These are phyloP conservation scores for Lathyrus sativus DNA, from an alignment of 306 rosid genomes.

Conservation along the genomic window DNA sequence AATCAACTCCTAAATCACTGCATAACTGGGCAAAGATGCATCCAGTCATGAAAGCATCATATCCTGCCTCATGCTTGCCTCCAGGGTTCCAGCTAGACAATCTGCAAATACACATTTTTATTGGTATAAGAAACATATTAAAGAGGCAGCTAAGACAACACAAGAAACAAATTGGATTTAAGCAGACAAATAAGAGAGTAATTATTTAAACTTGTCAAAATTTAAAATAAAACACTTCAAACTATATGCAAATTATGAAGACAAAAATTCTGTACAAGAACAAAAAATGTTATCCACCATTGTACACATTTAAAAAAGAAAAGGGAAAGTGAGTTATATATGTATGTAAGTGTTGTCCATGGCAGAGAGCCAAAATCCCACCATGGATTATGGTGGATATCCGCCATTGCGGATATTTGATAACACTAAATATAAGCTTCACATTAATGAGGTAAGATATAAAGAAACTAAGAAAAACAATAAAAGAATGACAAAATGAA, in stretches of 20 bases:
- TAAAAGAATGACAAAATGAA: not conserved
- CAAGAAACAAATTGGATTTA: not conserved
- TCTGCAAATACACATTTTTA: slow-evolving; percentile 54
- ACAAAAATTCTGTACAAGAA: not conserved
- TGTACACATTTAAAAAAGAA: slow-evolving; percentile 2
- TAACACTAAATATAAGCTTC: slow-evolving; percentile 3
- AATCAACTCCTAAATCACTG: slow-evolving; percentile 72
- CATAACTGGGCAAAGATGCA: slow-evolving; percentile 84
- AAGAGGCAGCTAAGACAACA: slow-evolving; percentile 17
- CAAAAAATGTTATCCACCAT: slow-evolving; percentile 15
- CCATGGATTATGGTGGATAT: too few relatives aligned
- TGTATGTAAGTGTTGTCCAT: too few relatives aligned
- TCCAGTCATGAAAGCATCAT: slow-evolving; percentile 98
- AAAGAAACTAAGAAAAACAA: slow-evolving; percentile 14
- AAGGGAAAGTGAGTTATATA: not conserved
- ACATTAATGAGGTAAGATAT: slow-evolving; percentile 6
- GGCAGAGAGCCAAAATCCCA: too few relatives aligned
- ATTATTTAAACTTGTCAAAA: slow-evolving; percentile 25
- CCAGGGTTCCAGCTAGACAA: slow-evolving; percentile 93
- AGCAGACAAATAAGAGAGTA: not conserved
- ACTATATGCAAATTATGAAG: slow-evolving; percentile 11
- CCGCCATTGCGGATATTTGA: too few relatives aligned
- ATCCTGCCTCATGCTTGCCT: slow-evolving; percentile 94
- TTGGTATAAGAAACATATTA: slow-evolving; percentile 18
- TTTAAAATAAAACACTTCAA: slow-evolving; percentile 23